Percentiles rank a stretch among this genome's conserved stretches.
Evolutionary conservation across 257 asterid genomes (phyloP).

Genomic region (Dorcoceras hygrometricum): DNA sequence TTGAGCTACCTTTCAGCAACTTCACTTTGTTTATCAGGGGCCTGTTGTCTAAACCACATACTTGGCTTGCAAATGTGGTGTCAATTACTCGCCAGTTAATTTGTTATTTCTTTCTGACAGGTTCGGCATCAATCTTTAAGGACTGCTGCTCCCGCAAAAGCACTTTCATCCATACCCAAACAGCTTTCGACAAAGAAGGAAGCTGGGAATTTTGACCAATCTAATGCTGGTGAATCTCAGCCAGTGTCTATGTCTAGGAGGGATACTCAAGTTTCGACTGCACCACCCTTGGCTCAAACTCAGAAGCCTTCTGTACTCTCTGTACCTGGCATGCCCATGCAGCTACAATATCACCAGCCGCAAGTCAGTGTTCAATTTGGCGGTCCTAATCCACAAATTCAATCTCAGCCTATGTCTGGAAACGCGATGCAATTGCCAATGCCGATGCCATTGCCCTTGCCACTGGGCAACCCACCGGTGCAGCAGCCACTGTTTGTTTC

Average conservation of each 20-base stretch:
- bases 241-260: slow-evolving; percentile 49
- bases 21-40: slow-evolving; percentile 4
- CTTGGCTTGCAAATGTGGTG: slow-evolving; percentile 8
- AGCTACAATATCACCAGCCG: slow-evolving; percentile 54
- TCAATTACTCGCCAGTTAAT: slow-evolving; percentile 13
- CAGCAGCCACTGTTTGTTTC: slow-evolving; percentile 69
- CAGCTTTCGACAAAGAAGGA: slow-evolving; percentile 57
- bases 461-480: slow-evolving; percentile 62
- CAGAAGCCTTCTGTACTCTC: slow-evolving; percentile 61
- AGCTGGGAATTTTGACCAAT: slow-evolving; percentile 40
- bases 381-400: slow-evolving; percentile 76
- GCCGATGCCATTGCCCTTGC: slow-evolving; percentile 51
- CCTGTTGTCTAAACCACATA: neutral
- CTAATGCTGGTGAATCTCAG: slow-evolving; percentile 45
- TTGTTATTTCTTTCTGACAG: slow-evolving; percentile 37
- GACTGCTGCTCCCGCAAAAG: slow-evolving; percentile 40
- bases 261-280: slow-evolving; percentile 52
- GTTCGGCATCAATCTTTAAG: slow-evolving; percentile 51
- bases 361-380: slow-evolving; percentile 70
- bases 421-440: slow-evolving; percentile 60
- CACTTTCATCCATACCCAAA: slow-evolving; percentile 60
- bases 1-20: slow-evolving; percentile 15
- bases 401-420: slow-evolving; percentile 68
- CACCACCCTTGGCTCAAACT: slow-evolving; percentile 46
- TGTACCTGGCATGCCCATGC: slow-evolving; percentile 57